Evolutionary conservation across 371 early-diverging fungal genomes (phyloP), one percentile per base, ranked within the genome.

Genomic region (Zychaea mexicana): DNA sequence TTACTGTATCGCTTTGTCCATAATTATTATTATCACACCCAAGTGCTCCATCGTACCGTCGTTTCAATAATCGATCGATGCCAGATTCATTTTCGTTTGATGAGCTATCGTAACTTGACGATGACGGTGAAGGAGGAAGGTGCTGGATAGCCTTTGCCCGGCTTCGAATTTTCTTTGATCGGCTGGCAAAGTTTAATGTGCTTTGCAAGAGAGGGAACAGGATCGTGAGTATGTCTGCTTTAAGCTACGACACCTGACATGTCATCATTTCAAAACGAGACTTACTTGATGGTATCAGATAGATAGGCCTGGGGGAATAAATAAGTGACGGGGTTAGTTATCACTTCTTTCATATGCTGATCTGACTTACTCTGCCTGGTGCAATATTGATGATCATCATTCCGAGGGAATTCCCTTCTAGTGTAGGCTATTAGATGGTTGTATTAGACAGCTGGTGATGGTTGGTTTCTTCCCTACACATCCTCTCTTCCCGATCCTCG

Each of bases 121-220:
- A 17, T 1, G 3, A 42, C 15, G 42, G 42, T 7, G 15, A 42
- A 17, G 15, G 0, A 12, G 42, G 42, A 12, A 15, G 3, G 3
- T 15, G 42, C n/a, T 42, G 42, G 0, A 42, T 49, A 2, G 32
- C 60, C 19, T 62, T 60, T 0, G 71, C 62, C 30, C 68, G 73
- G 45, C 87, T 90, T 33, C 84, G 85, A 47, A 92, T 87, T 61
- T 83, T 73, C 32, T 85, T 83, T 13, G 87, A 85, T 62, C 88
- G 85, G 10, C 77, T 77, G 4, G 92, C 91, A 83, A 91, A 92
- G 52, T 84, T 85, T 52, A 92, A 73, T 19, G 92, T 89, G 33
- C 77, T 53, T 53, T 27, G 26, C 17, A 5, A 9, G 26, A 39
- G 13, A 47, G 33, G 6, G 22, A 32, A 10, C 22, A 45, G 6